phyloP scores from a whole-genome alignment of 2,329 filamentous ascomycete species.

The Trichoderma afroharzianum region DNA sequence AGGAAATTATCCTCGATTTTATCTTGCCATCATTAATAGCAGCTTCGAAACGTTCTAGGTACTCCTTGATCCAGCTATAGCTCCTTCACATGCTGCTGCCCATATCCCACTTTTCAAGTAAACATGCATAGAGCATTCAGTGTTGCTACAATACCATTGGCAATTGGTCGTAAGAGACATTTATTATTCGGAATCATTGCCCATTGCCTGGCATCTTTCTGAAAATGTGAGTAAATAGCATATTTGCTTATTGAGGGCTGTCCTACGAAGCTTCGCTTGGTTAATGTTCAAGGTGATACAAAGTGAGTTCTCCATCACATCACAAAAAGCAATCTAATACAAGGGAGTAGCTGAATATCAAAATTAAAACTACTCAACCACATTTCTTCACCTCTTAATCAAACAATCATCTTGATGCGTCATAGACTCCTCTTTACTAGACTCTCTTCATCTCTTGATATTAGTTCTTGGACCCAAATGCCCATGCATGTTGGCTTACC shows the following conservation, averaged over 20 bases:
- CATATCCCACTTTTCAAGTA: background rate
- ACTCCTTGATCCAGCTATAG: background rate
- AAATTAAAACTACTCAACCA: background rate
- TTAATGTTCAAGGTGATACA: background rate
- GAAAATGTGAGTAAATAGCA: background rate
- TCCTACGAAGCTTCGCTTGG: background rate
- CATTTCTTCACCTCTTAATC: too few relatives aligned
- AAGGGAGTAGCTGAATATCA: background rate
- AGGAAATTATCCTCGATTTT: background rate
- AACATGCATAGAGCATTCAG: background rate
- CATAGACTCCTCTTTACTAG: background rate
- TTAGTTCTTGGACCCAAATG: background rate
- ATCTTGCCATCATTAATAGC: background rate
- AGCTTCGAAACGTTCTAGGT: background rate
- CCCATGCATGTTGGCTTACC: background rate
- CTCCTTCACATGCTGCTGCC: background rate
- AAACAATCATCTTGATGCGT: background rate
- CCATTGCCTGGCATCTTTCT: background rate
- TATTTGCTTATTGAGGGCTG: background rate
- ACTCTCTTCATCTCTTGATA: background rate
- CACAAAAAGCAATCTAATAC: background rate
- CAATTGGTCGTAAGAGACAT: background rate
- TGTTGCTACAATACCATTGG: background rate
- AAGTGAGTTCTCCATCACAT: background rate
- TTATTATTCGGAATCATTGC: background rate